Conservation (phyloP, 169 alveolate species). For the Plasmodium sp. region DNA sequence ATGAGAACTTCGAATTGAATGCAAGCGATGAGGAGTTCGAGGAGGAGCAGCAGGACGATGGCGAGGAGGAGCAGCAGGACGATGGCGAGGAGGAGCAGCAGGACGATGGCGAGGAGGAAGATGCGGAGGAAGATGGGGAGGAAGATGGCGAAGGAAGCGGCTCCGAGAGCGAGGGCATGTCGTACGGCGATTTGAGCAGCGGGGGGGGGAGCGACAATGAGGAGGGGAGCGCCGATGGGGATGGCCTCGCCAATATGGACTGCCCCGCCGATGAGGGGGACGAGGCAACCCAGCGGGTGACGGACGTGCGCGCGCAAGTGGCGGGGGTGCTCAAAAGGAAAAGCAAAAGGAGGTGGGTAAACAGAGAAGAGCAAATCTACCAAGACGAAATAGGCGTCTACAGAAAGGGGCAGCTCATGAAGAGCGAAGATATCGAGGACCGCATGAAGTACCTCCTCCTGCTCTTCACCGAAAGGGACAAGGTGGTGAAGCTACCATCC, state of each 20-base stretch:
- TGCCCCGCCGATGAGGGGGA: not conserved
- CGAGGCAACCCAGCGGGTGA: not conserved
- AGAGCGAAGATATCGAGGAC: slow-evolving; percentile 60
- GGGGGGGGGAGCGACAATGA: slow-evolving; percentile 83
- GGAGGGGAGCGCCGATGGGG: slow-evolving; percentile 73
- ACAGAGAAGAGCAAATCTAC: slow-evolving; percentile 16
- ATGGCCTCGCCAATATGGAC: not conserved
- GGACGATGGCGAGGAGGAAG: slow-evolving; percentile 72
- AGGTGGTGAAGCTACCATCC: not conserved
- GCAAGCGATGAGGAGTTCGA: slow-evolving; percentile 39
- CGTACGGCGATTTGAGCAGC: slow-evolving; percentile 82
- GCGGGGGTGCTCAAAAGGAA: not conserved
- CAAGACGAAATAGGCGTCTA: slow-evolving; percentile 41
- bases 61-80: slow-evolving; percentile 73
- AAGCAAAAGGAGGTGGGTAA: slow-evolving; percentile 19
- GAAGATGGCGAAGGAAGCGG: slow-evolving; percentile 77
- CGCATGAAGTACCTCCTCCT: slow-evolving; percentile 63
- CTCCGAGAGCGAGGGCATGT: slow-evolving; percentile 84
- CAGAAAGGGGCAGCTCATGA: slow-evolving; percentile 39
- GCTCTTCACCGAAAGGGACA: slow-evolving; percentile 2
- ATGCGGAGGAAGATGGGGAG: not conserved
- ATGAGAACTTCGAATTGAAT: slow-evolving; percentile 39
- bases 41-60: slow-evolving; percentile 59
- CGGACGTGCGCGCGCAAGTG: not conserved
- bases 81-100: slow-evolving; percentile 67